Evolutionary conservation across 192 early-diverging fungal species (phyloP), one percentile per base, ranked within the genome.

Genomic region (Podila verticillata): DNA sequence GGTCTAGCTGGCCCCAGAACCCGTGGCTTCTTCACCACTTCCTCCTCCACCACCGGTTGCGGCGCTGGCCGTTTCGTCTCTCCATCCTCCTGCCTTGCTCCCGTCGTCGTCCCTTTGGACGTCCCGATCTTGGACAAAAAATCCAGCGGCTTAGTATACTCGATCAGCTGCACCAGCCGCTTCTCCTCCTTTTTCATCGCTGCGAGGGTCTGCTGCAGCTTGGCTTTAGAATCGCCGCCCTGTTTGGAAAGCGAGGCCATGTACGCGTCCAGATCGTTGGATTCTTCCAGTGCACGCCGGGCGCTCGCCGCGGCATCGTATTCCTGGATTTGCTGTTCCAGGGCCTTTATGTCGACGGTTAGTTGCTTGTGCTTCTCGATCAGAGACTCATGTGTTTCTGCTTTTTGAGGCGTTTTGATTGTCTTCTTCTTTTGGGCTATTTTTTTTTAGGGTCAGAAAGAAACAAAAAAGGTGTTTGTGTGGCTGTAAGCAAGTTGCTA

Each of bases 301-400:
- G 48, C 35, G 61, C 56, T 35, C 24, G 47, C 59, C 35, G n/a
- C 77, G 59, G 61, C 64, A 48, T 84, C 74, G 71, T 67, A 73
- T 8, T 72, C 74, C 61, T 24, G 54, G 63, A 57, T 80, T 63
- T 31, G 61, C 58, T 10, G 90, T 81, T 30, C 28, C 4, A 60
- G 60, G 19, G 35, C 70, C 34, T 31, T 70, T 56, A 57, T 35
- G 32, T 87, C 82, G 3, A n/a, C 47, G 28, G 79, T 63, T 5
- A 84, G 69, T 10, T 51, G 31, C 2, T 56, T 54, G 10, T 91
- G 84, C 15, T 88, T 90, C 32, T 86, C 85, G 2, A 79, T 44
- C 7, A 94, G 82, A 5, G 91, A 85, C 36, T 93, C 91, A 59
- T 88, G 85, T 17, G 92, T 93, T n/a, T 93, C 93, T 3, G 88